Percentiles rank a stretch among this genome's conserved stretches.
phyloP scores from a whole-genome alignment of 2,329 filamentous ascomycete genomes.

The Hymenoscyphus occultus region DNA sequence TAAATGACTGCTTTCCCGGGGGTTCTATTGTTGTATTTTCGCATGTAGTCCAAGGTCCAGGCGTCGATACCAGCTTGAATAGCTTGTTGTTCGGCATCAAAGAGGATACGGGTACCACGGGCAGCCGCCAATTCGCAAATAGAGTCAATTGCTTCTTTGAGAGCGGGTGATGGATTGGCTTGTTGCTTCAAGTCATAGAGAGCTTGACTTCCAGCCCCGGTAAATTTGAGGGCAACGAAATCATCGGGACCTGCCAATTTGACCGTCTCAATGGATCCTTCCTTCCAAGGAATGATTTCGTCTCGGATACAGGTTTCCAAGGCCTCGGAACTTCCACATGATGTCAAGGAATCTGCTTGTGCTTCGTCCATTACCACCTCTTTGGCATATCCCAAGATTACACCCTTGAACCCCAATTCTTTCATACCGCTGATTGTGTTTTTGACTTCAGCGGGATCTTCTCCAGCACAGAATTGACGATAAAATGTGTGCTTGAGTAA shows the following conservation, averaged over 20 bases:
- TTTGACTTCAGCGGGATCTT: conserved; percentile 65
- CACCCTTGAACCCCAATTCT: conserved; percentile 73
- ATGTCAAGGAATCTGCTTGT: conserved; percentile 46
- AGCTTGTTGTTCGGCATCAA: conserved; percentile 81
- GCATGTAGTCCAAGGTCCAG: conserved; percentile 76
- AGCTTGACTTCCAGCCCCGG: conserved; percentile 74
- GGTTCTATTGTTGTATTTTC: conserved; percentile 65
- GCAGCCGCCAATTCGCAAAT: conserved; percentile 71
- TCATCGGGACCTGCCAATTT: conserved; percentile 48
- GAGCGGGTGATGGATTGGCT: conserved; percentile 58
- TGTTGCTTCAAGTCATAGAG: conserved; percentile 63
- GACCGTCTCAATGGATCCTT: conserved; percentile 73
- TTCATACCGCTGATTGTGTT: conserved; percentile 64
- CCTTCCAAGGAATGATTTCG: conserved; percentile 69
- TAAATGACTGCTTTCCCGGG: conserved; percentile 67
- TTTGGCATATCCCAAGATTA: conserved; percentile 79
- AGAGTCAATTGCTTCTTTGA: conserved; percentile 67
- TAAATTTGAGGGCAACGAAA: conserved; percentile 64
- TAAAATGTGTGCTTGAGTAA: conserved; percentile 83
- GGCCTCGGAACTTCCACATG: conserved; percentile 46
- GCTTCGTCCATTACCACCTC: conserved; percentile 70
- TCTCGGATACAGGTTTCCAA: conserved; percentile 48
- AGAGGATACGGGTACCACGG: conserved; percentile 70
- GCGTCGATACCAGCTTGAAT: conserved; percentile 77
- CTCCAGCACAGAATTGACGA: conserved; percentile 85